A percentile compares a stretch with the other conserved stretches of the same genome.
Conservation (phyloP, 2,329 filamentous ascomycete genomes). For the Hymenoscyphus fraxineus region DNA sequence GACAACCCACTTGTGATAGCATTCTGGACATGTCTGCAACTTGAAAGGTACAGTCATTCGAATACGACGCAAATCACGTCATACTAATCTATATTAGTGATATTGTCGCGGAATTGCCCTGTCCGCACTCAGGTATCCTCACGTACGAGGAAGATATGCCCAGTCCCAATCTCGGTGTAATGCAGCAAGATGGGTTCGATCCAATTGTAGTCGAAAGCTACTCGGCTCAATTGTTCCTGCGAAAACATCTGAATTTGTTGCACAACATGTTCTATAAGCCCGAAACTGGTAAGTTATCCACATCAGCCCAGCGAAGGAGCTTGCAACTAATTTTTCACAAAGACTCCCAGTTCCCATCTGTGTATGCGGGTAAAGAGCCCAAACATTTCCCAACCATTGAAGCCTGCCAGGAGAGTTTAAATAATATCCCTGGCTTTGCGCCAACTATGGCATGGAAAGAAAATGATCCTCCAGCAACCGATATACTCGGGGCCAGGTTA, state of each 20-base stretch:
- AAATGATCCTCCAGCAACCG: conserved; percentile 63
- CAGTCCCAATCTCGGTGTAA: conserved; percentile 53
- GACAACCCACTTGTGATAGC: conserved; percentile 70
- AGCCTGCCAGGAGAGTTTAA: conserved; percentile 42
- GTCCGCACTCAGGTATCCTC: conserved; percentile 59
- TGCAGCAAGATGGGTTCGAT: conserved; percentile 43
- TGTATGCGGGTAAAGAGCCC: conserved; percentile 17
- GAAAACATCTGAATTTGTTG: conserved; percentile 61
- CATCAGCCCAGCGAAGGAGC: conserved; percentile 30
- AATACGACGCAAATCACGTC: not conserved
- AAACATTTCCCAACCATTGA: conserved; percentile 46
- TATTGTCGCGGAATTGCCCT: conserved; percentile 78
- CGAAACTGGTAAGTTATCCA: conserved; percentile 22
- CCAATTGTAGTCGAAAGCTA: conserved; percentile 55
- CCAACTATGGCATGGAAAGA: conserved; percentile 48
- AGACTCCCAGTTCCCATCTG: conserved; percentile 21
- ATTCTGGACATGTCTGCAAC: conserved; percentile 90
- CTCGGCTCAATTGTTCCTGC: conserved; percentile 58
- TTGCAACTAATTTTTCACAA: conserved; percentile 24
- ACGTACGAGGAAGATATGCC: conserved; percentile 62
- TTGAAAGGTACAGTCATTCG: conserved; percentile 66
- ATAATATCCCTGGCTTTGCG: conserved; percentile 43
- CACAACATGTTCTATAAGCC: conserved; percentile 43
- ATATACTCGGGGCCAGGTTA: conserved; percentile 79
- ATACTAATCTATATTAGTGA: conserved; percentile 53